phyloP scores from a whole-genome alignment of 768 basidiomycete genomes.

The Serendipita sp. region DNA sequence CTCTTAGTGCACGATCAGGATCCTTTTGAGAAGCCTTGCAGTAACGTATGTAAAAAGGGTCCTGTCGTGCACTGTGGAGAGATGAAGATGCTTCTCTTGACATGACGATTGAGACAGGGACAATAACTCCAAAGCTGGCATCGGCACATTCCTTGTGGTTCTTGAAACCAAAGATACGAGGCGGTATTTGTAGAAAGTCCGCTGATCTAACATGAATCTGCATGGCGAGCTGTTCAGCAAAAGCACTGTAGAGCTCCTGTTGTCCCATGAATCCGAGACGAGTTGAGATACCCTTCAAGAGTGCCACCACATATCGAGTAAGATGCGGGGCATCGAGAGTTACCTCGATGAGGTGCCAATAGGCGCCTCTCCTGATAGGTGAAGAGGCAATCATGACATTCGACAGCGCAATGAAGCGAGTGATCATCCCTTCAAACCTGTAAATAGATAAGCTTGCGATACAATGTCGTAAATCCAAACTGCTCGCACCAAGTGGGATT shows the following conservation, averaged over 20 bases:
- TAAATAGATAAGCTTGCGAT: not conserved
- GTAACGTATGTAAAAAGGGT: constrained; percentile 35
- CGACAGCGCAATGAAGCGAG: constrained; percentile 50
- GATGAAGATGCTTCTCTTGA: constrained; percentile 14
- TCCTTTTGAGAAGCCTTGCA: constrained; percentile 44
- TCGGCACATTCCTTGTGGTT: constrained; percentile 51
- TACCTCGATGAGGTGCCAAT: constrained; percentile 77
- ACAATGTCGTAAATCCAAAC: not conserved
- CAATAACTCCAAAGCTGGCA: constrained; percentile 49
- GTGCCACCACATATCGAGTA: constrained; percentile 23
- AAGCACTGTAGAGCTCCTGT: constrained; percentile 56
- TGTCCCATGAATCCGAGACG: constrained; percentile 50
- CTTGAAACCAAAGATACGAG: constrained; percentile 58
- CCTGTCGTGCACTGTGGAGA: not conserved
- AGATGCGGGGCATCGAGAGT: constrained; percentile 26
- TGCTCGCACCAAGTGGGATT: constrained; percentile 35
- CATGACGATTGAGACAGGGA: constrained; percentile 51
- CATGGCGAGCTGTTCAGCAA: constrained; percentile 59
- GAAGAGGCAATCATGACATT: constrained; percentile 72
- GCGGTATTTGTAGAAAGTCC: constrained; percentile 40
- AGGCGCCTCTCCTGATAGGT: constrained; percentile 59
- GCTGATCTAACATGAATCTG: constrained; percentile 31
- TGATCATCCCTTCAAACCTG: constrained; percentile 65
- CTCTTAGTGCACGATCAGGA: constrained; percentile 33
- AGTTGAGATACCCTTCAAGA: constrained; percentile 40